Conservation (phyloP, 768 basidiomycete genomes). For the Guyanaporus albipodus region DNA sequence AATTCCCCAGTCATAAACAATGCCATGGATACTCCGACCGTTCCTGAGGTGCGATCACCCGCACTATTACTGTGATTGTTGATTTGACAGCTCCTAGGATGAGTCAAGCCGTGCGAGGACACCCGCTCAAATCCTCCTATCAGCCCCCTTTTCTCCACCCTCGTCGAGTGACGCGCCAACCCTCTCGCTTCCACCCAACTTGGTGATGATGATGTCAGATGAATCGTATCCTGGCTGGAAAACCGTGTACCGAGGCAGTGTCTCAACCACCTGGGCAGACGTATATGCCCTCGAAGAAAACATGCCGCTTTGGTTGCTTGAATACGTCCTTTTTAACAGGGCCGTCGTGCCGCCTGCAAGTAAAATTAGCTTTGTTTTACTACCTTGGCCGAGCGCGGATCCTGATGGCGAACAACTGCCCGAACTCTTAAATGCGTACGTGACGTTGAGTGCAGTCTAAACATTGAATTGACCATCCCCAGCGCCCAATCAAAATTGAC, state of each 20-base stretch:
- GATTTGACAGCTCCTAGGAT: constrained; percentile 17
- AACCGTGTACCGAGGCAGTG: constrained; percentile 71
- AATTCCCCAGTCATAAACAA: constrained; percentile 23
- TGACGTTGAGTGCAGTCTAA: constrained; percentile 11
- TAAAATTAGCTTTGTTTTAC: constrained; percentile 87
- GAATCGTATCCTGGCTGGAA: constrained; percentile 73
- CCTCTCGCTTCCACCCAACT: constrained; percentile 52
- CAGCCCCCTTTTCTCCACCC: constrained; percentile 61
- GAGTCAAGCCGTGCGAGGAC: constrained; percentile 39
- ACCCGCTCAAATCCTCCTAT: constrained; percentile 51
- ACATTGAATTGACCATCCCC: neutral
- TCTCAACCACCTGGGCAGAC: constrained; percentile 54
- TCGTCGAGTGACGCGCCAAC: constrained; percentile 68
- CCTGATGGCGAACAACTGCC: constrained; percentile 60
- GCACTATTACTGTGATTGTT: neutral
- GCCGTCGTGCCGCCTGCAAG: constrained; percentile 46
- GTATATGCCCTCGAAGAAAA: constrained; percentile 59
- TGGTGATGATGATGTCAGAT: constrained; percentile 75
- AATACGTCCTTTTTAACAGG: constrained; percentile 75
- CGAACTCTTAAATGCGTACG: constrained; percentile 83
- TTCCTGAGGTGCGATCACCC: constrained; percentile 25
- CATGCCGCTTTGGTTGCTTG: constrained; percentile 86
- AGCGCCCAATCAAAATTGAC: constrained; percentile 83
- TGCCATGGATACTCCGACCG: constrained; percentile 12
- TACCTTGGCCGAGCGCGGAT: constrained; percentile 68